These are phyloP conservation scores for Leptographium procerum DNA, from an alignment of 2,329 filamentous ascomycete species.

Conservation along the genomic window DNA sequence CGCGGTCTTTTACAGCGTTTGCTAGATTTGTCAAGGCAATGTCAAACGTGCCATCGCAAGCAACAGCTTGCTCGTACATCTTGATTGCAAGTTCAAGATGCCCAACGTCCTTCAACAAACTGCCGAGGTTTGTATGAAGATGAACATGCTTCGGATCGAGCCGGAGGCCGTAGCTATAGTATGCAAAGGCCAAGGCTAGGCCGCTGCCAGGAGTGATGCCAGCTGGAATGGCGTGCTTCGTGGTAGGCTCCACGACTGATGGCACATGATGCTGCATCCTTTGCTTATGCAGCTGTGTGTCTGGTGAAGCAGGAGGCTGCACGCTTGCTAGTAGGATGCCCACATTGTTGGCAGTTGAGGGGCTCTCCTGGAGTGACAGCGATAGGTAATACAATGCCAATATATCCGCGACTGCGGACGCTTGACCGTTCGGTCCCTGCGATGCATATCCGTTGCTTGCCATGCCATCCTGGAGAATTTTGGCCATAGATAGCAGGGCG, in stretches of 20 bases:
- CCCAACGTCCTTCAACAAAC: conserved; percentile 89
- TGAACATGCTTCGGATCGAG: conserved; percentile 87
- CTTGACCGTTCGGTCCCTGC: conserved; percentile 41
- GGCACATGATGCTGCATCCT: background rate
- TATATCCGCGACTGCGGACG: conserved; percentile 79
- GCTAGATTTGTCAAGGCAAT: conserved; percentile 94
- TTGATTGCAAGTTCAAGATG: conserved; percentile 83
- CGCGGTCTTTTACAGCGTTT: conserved; percentile 95
- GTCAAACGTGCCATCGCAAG: conserved; percentile 88
- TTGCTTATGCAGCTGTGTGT: background rate
- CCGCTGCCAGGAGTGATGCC: conserved; percentile 80
- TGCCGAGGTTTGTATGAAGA: conserved; percentile 91
- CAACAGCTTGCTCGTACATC: conserved; percentile 94
- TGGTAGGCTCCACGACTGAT: conserved; percentile 12
- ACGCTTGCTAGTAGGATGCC: conserved; percentile 93
- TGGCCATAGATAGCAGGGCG: conserved; percentile 83
- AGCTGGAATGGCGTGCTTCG: conserved; percentile 40
- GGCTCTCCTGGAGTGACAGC: conserved; percentile 84
- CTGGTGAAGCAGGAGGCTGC: conserved; percentile 38
- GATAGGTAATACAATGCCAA: conserved; percentile 92
- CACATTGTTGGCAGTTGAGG: conserved; percentile 96
- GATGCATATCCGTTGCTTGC: conserved; percentile 52
- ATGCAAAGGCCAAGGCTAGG: conserved; percentile 74
- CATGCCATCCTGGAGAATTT: conserved; percentile 96
- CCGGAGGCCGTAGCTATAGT: conserved; percentile 88